phyloP scores from a whole-genome alignment of 225 moss, liverwort and hornwort species.

The Climacium dendroides region DNA sequence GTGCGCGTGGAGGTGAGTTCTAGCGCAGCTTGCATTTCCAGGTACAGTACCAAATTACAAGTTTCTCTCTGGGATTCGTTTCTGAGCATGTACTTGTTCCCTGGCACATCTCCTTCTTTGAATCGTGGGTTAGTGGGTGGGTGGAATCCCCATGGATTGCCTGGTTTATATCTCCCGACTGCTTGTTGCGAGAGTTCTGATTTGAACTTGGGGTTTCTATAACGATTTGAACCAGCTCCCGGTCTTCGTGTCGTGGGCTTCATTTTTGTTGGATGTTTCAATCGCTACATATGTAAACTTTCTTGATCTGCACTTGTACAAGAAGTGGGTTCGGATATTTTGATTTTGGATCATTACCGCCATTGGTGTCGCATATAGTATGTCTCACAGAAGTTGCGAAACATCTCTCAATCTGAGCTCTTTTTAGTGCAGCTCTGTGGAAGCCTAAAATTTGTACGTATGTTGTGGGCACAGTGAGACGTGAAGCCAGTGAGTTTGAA shows the following conservation, averaged over 20 bases:
- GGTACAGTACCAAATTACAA: too few species aligned
- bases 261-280: background rate
- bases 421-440: too few species aligned
- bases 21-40: too few species aligned
- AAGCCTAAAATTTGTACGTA: background rate
- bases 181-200: background rate
- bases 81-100: too few species aligned
- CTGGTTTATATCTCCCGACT: too few species aligned
- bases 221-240: background rate
- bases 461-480: background rate
- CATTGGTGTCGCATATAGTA: background rate
- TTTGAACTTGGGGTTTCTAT: background rate
- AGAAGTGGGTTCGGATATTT: background rate
- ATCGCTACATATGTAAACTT: background rate
- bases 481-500: background rate
- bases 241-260: background rate
- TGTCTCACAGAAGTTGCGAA: background rate
- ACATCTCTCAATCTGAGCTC: too few species aligned
- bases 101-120: too few species aligned
- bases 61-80: too few species aligned
- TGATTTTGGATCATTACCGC: background rate
- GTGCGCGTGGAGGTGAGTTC: too few species aligned
- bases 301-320: background rate
- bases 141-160: too few species aligned
- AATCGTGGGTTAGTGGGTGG: too few species aligned